A percentile compares a stretch with the other conserved stretches of the same genome.
Conservation (phyloP, 2,329 filamentous ascomycete genomes). For the Ceratocystis eucalypticola region DNA sequence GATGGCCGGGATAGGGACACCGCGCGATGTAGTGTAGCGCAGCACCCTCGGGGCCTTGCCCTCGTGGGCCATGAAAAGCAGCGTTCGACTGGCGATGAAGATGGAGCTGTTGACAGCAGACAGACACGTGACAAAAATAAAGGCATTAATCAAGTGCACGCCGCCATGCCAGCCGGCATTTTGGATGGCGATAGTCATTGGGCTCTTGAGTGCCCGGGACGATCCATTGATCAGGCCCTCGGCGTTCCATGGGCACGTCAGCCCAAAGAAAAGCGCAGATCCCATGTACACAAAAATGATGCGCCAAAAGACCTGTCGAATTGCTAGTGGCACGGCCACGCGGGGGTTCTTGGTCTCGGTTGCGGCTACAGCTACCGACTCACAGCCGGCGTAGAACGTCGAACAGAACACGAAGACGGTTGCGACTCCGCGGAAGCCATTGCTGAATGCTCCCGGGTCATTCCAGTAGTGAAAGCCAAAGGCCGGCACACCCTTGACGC, state of each 20-base stretch:
- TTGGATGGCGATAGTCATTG: slow-evolving; percentile 60
- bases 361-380: slow-evolving; percentile 48
- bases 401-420: slow-evolving; percentile 57
- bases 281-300: slow-evolving; percentile 55
- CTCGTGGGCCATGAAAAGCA: slow-evolving; percentile 63
- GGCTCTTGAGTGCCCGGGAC: slow-evolving; percentile 53
- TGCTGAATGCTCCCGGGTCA: slow-evolving; percentile 53
- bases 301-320: slow-evolving; percentile 47
- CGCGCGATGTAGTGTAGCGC: slow-evolving; percentile 51
- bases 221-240: slow-evolving; percentile 46
- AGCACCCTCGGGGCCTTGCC: slow-evolving; percentile 57
- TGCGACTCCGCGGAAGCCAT: slow-evolving; percentile 53
- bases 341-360: slow-evolving; percentile 47
- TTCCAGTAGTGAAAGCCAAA: slow-evolving; percentile 62
- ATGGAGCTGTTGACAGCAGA: slow-evolving; percentile 62
- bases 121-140: slow-evolving; percentile 60
- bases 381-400: slow-evolving; percentile 57
- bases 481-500: slow-evolving; percentile 42
- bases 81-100: slow-evolving; percentile 61
- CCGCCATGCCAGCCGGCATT: slow-evolving; percentile 61
- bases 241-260: slow-evolving; percentile 59
- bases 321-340: slow-evolving; percentile 42
- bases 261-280: slow-evolving; percentile 58
- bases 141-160: slow-evolving; percentile 64
- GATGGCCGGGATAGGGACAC: slow-evolving; percentile 48